Base-by-base conservation (phyloP, 148 eudicot species). In the Camellia sinensis region DNA sequence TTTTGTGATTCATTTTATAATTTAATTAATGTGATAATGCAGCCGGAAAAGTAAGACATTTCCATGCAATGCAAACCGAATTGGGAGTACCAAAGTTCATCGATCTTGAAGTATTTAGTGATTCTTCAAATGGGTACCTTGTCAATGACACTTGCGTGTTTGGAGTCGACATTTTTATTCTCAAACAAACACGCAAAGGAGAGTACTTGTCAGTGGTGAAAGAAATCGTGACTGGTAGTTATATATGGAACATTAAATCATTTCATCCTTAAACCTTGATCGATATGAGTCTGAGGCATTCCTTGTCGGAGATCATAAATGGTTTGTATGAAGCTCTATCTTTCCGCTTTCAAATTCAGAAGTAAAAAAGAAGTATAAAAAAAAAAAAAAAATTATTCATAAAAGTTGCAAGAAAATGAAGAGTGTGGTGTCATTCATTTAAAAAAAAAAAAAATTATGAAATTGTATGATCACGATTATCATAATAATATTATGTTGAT, bases 41-140 rank as follows among this genome's bases (percentile, higher is more conserved):
- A 81, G 79, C 48, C 9, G 73, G 72, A 50, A 64, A 71, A 9
- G 44, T 17, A 6, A 62, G 52, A 41, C 84, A 80, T 37, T 77
- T 82, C 72, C 84, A 77, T 17, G 72, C 77, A 53, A 82, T 82
- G 84, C 77, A 77, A 44, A 77, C 80, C 1, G 77, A 77, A 40
- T 77, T 72, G 72, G 80, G 80, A 2, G 52, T 77, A 5, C 13
- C 64, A 46, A 77, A 71, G 41, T 82, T 82, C 74, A 46, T 82
- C 18, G 76, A 77, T 1, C 80, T 77, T 43, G 72, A 71, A 7
- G 14, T n/a, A 2, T 82, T 82, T 43, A 71, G 29, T 3, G 66
- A 82, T 40, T 21, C 73, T 14, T 70, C 84, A 19, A 82, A 82
- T 29, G 84, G 84, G 41, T 77, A 62, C 72, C 72, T 82, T 6